Evolutionary conservation across 345 rosid genomes (phyloP).

Genomic region (Heritiera fomes): DNA sequence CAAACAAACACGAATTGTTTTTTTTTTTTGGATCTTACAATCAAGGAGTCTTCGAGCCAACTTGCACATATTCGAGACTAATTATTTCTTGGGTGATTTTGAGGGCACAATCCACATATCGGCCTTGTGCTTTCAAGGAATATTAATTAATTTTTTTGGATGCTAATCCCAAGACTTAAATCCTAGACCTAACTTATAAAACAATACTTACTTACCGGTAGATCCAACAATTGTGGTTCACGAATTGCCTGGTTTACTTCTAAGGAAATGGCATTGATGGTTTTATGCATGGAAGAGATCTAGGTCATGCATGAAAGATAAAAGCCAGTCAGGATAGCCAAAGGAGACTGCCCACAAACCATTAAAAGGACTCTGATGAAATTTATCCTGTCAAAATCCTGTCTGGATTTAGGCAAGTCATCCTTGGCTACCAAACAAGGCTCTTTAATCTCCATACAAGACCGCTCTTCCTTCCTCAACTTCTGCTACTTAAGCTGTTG

Average conservation of each 20-base stretch:
- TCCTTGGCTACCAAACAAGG: conserved; percentile 55
- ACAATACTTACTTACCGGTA: too few relatives aligned
- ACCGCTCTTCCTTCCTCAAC: conserved; percentile 36
- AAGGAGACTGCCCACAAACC: conserved; percentile 33
- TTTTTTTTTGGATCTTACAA: too few relatives aligned
- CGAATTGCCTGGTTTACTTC: neutral
- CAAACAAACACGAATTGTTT: too few relatives aligned
- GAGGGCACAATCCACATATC: too few relatives aligned
- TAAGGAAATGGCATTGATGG: neutral
- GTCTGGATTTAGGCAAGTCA: conserved; percentile 48
- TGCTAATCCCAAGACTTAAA: too few relatives aligned
- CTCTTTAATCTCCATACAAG: conserved; percentile 50
- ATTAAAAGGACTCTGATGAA: neutral
- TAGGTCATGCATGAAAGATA: conserved; percentile 35
- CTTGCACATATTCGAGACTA: too few relatives aligned
- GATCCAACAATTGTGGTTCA: too few relatives aligned
- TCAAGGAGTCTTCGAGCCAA: too few relatives aligned
- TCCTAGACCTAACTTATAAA: too few relatives aligned
- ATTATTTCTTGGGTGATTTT: too few relatives aligned
- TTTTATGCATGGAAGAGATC: conserved; percentile 25
- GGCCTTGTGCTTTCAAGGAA: too few relatives aligned
- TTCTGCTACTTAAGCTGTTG: neutral
- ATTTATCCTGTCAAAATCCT: neutral
- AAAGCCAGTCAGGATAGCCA: conserved; percentile 44
- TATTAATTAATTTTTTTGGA: too few relatives aligned